Base-by-base conservation (phyloP, 2,329 filamentous ascomycete species). In the Myriangium duriaei region DNA sequence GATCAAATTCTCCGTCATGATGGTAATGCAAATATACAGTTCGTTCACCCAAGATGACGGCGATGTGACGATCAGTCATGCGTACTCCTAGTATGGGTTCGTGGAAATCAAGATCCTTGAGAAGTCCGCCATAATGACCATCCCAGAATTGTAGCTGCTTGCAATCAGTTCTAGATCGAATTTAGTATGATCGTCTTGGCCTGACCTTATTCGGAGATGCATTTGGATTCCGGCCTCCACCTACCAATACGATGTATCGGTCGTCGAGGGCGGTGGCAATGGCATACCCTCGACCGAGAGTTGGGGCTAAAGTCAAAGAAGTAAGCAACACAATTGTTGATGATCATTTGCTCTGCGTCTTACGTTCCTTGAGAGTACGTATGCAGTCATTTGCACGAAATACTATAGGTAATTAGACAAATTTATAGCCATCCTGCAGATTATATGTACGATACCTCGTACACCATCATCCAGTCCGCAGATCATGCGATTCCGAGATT, bases 401-500 rank as follows among this genome's bases (percentile, higher is more conserved):
- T 11, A 53, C 41, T 24, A 12, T 7, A 6, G 7, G 12, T 6
- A 7, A 15, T 15, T 13, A 36, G 33, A 15, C 4, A 36, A 9
- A 12, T 24, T 9, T 24, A 12, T 11, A 26, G 10, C 11, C 14
- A 28, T 24, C 7, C 21, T 26, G n/a, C n/a, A 5, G 15, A 36
- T 29, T 11, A 26, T 7, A 24, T 13, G 11, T 14, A 7, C 12
- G 21, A 2, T 39, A 42, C 41, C 11, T 34, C 82, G 63, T 86
- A 84, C 87, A 17, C 88, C 88, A 9, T 78, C 78, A 53, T 93
- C 82, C 6, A 94, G 68, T 6, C 85, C 91, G 18, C 92, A 81
- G 16, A 85, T 74, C 59, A 96, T 96, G 53, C 81, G 87, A 49
- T 76, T 87, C 47, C 74, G 74, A 56, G 91, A 83, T 51, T 76